These are phyloP conservation scores for Pseudonitzschia delicatissima DNA, from an alignment of 108 stramenopile species.

Conservation along the genomic window DNA sequence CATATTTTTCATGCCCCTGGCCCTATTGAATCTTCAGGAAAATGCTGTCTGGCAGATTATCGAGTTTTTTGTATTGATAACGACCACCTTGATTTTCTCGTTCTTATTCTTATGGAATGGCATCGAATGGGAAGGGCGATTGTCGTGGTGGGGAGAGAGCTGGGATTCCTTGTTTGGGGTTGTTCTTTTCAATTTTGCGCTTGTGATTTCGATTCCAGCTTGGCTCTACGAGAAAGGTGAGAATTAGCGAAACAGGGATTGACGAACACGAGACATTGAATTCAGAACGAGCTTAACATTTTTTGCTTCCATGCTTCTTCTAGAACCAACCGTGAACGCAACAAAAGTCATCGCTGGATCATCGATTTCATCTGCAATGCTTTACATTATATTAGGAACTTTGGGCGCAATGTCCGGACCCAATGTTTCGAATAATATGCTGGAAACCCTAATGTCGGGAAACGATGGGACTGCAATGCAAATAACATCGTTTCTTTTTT, in stretches of 20 bases:
- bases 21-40: conserved; percentile 40
- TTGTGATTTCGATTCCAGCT: conserved; percentile 49
- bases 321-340: conserved; percentile 26
- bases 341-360: conserved; percentile 30
- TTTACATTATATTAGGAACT: conserved; percentile 46
- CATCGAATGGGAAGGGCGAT: conserved; percentile 4
- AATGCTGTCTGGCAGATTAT: conserved; percentile 41
- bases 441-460: conserved; percentile 40
- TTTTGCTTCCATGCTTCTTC: too few relatives aligned
- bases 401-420: conserved; percentile 50
- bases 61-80: conserved; percentile 39
- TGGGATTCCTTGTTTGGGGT: conserved; percentile 44
- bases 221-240: conserved; percentile 68
- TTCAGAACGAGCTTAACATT: too few relatives aligned
- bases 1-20: conserved; percentile 33
- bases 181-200: conserved; percentile 53
- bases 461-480: conserved; percentile 28
- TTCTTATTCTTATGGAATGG: conserved; percentile 15
- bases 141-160: conserved; percentile 31
- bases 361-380: conserved; percentile 22
- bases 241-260: too few relatives aligned
- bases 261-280: too few relatives aligned
- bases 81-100: conserved; percentile 35
- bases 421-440: conserved; percentile 37
- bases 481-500: conserved; percentile 40